A percentile compares a stretch with the other conserved stretches of the same genome.
phyloP scores from a whole-genome alignment of 2,329 filamentous ascomycete genomes.

The Beauveria varroae region DNA sequence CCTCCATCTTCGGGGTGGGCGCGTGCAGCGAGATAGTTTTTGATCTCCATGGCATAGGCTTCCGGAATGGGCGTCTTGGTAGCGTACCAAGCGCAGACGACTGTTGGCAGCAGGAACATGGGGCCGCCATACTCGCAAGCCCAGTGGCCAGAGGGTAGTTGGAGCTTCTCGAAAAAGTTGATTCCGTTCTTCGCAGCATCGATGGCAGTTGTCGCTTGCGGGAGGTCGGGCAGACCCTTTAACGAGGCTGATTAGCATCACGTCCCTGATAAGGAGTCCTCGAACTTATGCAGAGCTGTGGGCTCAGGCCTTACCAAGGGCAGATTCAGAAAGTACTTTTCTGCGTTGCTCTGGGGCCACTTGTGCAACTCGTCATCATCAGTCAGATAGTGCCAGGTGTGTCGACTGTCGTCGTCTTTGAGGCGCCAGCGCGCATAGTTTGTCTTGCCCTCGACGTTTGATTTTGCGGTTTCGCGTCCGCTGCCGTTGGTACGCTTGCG shows the following conservation, averaged over 20 bases:
- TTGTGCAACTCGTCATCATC: slow-evolving; percentile 60
- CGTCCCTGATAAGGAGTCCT: background rate
- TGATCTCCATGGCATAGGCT: slow-evolving; percentile 78
- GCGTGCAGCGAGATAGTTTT: slow-evolving; percentile 81
- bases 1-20: slow-evolving; percentile 86
- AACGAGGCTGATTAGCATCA: slow-evolving; percentile 5
- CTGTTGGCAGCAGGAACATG: slow-evolving; percentile 85
- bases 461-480: slow-evolving; percentile 34
- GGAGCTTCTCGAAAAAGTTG: slow-evolving; percentile 80
- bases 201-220: slow-evolving; percentile 62
- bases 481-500: slow-evolving; percentile 37
- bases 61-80: slow-evolving; percentile 81
- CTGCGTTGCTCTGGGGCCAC: slow-evolving; percentile 84
- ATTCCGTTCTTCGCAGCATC: slow-evolving; percentile 77
- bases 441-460: slow-evolving; percentile 51
- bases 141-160: slow-evolving; percentile 87
- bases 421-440: slow-evolving; percentile 81
- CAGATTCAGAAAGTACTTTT: slow-evolving; percentile 80
- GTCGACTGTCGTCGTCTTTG: slow-evolving; percentile 71
- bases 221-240: slow-evolving; percentile 67
- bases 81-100: slow-evolving; percentile 80
- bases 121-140: slow-evolving; percentile 96
- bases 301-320: slow-evolving; percentile 52
- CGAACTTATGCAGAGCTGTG: background rate
- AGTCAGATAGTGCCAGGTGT: slow-evolving; percentile 90